Base-by-base conservation (phyloP, 2,329 filamentous ascomycete genomes). In the Penicillium sp. region DNA sequence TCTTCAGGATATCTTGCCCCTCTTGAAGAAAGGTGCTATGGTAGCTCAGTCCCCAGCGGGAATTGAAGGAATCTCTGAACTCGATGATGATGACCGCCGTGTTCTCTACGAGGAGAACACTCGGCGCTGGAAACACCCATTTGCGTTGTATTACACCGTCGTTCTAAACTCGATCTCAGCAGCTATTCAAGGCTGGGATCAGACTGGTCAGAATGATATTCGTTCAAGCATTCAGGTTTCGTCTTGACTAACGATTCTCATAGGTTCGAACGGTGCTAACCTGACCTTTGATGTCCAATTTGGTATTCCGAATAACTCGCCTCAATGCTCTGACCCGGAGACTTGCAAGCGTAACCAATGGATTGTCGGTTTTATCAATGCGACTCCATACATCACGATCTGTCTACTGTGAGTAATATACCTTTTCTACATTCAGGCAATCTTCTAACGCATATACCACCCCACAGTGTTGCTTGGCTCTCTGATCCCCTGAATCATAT, bases 1-100 rank as follows among this genome's bases (percentile, higher is more conserved):
- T 25, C 78, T 92, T 27, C 73, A 77, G 2, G 83, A 88, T 54
- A 81, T 88, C 62, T 74, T 85, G 3, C 55, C 61, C 2, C 21
- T 59, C 13, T 52, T 66, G 23, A 45, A 58, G 25, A 66, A 65
- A 46, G 90, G 89, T 35, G 90, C 89, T 4, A 79, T 93, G 12
- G 83, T 92, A 19, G 90, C 90, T 3, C 88, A 90, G 71, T 85
- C 88, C 64, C 89, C 89, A 0, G 76, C 77, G 9, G 79, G 80
- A 31, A 89, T 82, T 70, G 87, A 90, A 57, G 77, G 81, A 35
- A 80, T 91, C 41, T 76, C 83, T 50, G 82, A 84, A 12, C 80
- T 93, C 2, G 76, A 80, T 54, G 80, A 86, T 19, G 63, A 65
- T 1, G 81, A 83, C 43, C 78, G 75, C 35, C 61, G 69, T 12